Evolutionary conservation across 2,329 filamentous ascomycete genomes (phyloP), one percentile per base, ranked within the genome.

Genomic region (Fusarium humuli): DNA sequence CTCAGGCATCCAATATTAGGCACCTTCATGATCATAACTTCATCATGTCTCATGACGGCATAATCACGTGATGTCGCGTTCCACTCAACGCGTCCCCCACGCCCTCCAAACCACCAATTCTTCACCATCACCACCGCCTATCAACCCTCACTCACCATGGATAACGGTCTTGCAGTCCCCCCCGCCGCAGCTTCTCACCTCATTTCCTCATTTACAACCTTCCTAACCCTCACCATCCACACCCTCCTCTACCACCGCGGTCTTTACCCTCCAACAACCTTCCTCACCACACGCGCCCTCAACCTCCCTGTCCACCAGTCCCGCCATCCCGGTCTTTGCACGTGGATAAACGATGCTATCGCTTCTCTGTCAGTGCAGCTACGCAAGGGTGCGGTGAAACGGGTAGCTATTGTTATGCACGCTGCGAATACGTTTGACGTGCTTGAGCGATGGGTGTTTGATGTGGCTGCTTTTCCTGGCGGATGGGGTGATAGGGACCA

Each of bases 261-360:
- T 64, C 88, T 97, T 76, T 98, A 98, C 80, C 94, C 94, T 0
- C 80, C 83, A 50, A 81, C 88, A 29, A 93, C 93, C 37, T 98
- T 97, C 81, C 87, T 95, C 61, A 89, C 91, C 44, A 88, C 91
- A 41, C 88, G 91, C 69, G 94, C 93, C 75, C 94, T 94, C 84
- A 94, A 95, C 81, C 90, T 94, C 62, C 87, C 93, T 30, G 91
- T 97, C 47, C 91, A 92, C 74, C 94, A 97, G 78, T 95, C 90
- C 65, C 91, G 94, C 61, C 94, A 97, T 79, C 93, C 94, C 0
- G 88, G 88, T 73, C 92, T 97, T 70, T 97, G 93, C 84, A 83
- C 89, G 75, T 98, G 94, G 92, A 90, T 97, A 80, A 88, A 86
- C 77, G 92, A 96, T 78, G 93, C 94, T 71, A 88, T 96, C 44